Base-by-base conservation (phyloP, 2,329 filamentous ascomycete genomes). In the Lachnellula hyalina region DNA sequence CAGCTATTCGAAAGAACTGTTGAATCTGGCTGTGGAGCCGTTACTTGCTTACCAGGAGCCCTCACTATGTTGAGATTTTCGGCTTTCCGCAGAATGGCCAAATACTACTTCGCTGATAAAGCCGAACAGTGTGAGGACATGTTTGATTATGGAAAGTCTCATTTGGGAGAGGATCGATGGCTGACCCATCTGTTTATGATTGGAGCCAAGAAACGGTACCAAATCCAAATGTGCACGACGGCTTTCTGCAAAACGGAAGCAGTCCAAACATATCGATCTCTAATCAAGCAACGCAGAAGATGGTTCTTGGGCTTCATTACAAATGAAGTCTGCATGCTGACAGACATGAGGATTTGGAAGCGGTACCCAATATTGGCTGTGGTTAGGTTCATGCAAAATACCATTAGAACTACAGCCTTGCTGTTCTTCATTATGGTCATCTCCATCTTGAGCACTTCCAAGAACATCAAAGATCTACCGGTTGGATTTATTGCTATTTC, bases 141-240 rank as follows among this genome's bases (percentile, higher is more conserved):
- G 12, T 99, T 99, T 68, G 93, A 99, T 70, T 97, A 93, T 68
- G 91, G 90, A 54, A 97, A 97, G 74, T 92, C 89, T 66, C 92
- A 97, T 73, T 74, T 97, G 44, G 94, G 94, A 40, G 94, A 97
- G 72, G 94, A 99, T 72, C 82, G 93, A 60, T 97, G 93, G 92
- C 80, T 97, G 54, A 99, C 93, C 1, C 94, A 99, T 75, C 80
- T 99, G 55, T 96, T 99, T 78, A 99, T 99, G 94, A 94, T 97
- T 67, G 92, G 91, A 23, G 92, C 93, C 45, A 90, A 91, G 74
- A 85, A 95, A 70, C 82, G 89, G 41, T 95, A 96, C 71, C 94
- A 97, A 72, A 96, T 97, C 59, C 90, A 96, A 73, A 93, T 97
- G 86, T 96, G 94, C 72, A 96, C 92, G 0, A 93, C 90, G 52